Base-by-base conservation (phyloP, 2,329 filamentous ascomycete genomes). In the Sphaceloma murrayae region DNA sequence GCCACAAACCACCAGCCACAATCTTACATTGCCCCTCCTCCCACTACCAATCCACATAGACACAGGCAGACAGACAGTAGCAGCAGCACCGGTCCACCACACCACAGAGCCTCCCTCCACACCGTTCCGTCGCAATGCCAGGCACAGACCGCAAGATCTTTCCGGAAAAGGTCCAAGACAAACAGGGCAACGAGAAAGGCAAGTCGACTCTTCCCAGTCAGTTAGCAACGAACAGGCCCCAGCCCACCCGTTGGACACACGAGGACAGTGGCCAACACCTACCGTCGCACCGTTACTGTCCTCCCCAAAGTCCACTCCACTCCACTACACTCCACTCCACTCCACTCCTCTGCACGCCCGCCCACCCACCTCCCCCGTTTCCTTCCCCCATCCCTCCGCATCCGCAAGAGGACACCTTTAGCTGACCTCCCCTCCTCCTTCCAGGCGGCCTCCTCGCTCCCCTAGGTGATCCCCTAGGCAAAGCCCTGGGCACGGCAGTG, bases 381-480 rank as follows among this genome's bases (percentile, higher is more conserved):
- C n/a, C 31, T 33, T 17, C 16, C 31, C 14, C 11, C 13, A 13
- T 17, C 11, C 13, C 31, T 17, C 31, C 14, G 7, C 6, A 16
- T 17, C 14, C 14, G 14, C 31, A 33, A 8, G 11, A 19, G 17
- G 6, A 17, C 36, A n/a, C n/a, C n/a, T n/a, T n/a, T n/a, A n/a
- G n/a, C n/a, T n/a, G n/a, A n/a, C n/a, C n/a, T n/a, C n/a, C n/a
- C n/a, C n/a, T n/a, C n/a, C n/a, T n/a, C n/a, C n/a, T n/a, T 8
- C n/a, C 22, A 45, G 42, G 31, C 13, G 42, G 42, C 31, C n/a
- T 57, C 32, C 55, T 62, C 29, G 53, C 55, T 22, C 42, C 51
- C 33, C 32, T 62, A 31, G 58, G 56, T 44, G 59, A 62, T 48
- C 56, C 58, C 2, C 29, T 62, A 11, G 60, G 60, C 26, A 54